phyloP scores from a whole-genome alignment of 2,329 filamentous ascomycete species.

The Penicillium sp. region DNA sequence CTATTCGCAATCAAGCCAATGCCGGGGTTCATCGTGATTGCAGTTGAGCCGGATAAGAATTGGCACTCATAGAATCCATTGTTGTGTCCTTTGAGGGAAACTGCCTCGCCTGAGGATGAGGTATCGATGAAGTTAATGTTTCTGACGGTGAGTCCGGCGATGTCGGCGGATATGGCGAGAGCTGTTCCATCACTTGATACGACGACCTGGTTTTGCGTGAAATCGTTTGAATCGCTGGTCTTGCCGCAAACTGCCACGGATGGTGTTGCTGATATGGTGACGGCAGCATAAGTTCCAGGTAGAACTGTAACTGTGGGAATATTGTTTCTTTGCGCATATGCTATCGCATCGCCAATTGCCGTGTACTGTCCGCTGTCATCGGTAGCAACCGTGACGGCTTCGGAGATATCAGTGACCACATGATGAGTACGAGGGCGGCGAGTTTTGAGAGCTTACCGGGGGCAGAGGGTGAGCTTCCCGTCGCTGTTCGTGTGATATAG shows the following conservation, averaged over 20 bases:
- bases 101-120: constrained; percentile 18
- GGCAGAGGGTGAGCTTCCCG: not conserved
- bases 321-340: constrained; percentile 42
- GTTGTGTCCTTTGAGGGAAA: constrained; percentile 39
- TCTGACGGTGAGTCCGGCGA: constrained; percentile 34
- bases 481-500: constrained; percentile 1
- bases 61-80: constrained; percentile 48
- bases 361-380: constrained; percentile 48
- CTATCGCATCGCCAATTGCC: constrained; percentile 45
- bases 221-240: constrained; percentile 28
- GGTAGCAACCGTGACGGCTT: constrained; percentile 44
- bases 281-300: constrained; percentile 47
- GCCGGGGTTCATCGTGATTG: constrained; percentile 30
- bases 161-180: constrained; percentile 32
- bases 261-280: constrained; percentile 42
- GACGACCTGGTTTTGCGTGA: constrained; percentile 40
- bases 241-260: constrained; percentile 45
- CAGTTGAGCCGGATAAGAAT: constrained; percentile 39
- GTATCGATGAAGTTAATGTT: constrained; percentile 41
- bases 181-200: constrained; percentile 27
- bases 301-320: constrained; percentile 46
- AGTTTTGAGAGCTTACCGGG: not conserved
- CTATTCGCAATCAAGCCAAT: constrained; percentile 45
- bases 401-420: not conserved
- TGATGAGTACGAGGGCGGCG: no score